Conservation (phyloP, 148 eudicot genomes). For the Heliamphora exappendiculata region DNA sequence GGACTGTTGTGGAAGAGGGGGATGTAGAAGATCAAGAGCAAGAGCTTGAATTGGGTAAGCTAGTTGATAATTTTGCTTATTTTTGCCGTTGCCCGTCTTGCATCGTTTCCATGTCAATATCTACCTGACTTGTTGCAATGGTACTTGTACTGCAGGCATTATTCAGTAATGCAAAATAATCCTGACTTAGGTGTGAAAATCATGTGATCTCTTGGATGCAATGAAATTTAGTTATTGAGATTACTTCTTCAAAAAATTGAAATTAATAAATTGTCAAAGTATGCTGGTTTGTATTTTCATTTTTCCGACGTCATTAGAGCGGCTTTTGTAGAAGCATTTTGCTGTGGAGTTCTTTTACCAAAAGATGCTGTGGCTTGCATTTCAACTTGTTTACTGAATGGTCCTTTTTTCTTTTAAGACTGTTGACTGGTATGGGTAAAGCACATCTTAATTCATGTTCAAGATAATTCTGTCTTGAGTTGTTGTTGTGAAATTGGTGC, state of each 20-base stretch:
- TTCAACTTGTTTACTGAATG: not conserved
- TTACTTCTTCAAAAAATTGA: not conserved
- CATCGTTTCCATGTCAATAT: no score
- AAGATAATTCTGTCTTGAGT: not conserved
- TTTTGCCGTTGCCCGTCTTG: no score
- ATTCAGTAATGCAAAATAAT: no score
- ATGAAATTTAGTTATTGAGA: not conserved
- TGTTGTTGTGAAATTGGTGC: not conserved
- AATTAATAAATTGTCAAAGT: not conserved
- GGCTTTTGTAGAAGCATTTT: not conserved
- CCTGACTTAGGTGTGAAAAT: no score
- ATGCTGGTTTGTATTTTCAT: no score
- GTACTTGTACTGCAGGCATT: no score
- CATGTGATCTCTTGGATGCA: not conserved
- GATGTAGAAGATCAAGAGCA: conserved; percentile 55
- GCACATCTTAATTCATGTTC: no score
- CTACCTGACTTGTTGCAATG: no score
- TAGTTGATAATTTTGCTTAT: not conserved
- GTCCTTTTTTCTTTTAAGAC: not conserved
- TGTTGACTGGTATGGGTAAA: not conserved
- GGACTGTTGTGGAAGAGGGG: conserved; percentile 48
- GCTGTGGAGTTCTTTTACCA: no score
- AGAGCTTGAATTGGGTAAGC: conserved; percentile 64
- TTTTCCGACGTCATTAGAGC: not conserved
- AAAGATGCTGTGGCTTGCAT: not conserved